phyloP scores from a whole-genome alignment of 2,329 filamentous ascomycete genomes.

The Penicillium sp. region DNA sequence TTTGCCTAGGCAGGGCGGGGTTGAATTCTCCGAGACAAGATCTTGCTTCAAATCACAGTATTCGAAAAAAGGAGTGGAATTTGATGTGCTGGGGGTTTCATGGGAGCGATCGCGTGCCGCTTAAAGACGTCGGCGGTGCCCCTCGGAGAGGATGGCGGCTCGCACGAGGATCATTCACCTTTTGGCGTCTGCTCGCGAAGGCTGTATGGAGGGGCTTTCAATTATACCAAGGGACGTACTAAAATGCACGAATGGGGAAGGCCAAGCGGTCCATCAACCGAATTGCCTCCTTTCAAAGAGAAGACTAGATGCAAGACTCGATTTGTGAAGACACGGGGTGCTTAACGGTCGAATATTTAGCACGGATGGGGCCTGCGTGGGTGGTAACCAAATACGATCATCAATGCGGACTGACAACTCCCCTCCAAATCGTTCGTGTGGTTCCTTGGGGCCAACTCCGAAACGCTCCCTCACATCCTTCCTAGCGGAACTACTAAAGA shows the following conservation, averaged over 20 bases:
- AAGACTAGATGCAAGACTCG: slow-evolving; percentile 2
- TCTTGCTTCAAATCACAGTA: slow-evolving; percentile 11
- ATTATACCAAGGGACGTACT: slow-evolving; percentile 28
- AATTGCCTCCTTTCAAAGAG: slow-evolving; percentile 1
- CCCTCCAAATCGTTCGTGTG: slow-evolving; percentile 10
- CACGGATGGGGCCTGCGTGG: slow-evolving; percentile 8
- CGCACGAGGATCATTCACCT: slow-evolving; percentile 21
- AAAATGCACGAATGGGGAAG: slow-evolving; percentile 25
- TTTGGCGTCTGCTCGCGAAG: slow-evolving; percentile 21
- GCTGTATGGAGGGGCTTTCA: slow-evolving; percentile 24
- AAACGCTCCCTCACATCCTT: slow-evolving; percentile 4
- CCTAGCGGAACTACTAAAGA: slow-evolving; percentile 3
- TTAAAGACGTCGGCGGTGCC: slow-evolving; percentile 18
- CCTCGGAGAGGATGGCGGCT: slow-evolving; percentile 22
- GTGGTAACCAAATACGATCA: slow-evolving; percentile 15
- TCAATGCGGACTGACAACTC: slow-evolving; percentile 8
- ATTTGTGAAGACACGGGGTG: slow-evolving; percentile 1
- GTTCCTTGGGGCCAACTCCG: not conserved
- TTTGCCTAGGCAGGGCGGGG: slow-evolving; percentile 16
- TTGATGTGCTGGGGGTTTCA: slow-evolving; percentile 21
- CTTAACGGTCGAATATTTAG: slow-evolving; percentile 1
- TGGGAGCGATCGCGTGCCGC: slow-evolving; percentile 27
- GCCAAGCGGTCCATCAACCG: slow-evolving; percentile 14
- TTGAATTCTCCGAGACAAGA: slow-evolving; percentile 14
- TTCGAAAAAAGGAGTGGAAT: slow-evolving; percentile 13